Percentiles rank a stretch among this genome's conserved stretches.
Conservation (phyloP, 768 basidiomycete genomes). For the Myochromella boudieri region DNA sequence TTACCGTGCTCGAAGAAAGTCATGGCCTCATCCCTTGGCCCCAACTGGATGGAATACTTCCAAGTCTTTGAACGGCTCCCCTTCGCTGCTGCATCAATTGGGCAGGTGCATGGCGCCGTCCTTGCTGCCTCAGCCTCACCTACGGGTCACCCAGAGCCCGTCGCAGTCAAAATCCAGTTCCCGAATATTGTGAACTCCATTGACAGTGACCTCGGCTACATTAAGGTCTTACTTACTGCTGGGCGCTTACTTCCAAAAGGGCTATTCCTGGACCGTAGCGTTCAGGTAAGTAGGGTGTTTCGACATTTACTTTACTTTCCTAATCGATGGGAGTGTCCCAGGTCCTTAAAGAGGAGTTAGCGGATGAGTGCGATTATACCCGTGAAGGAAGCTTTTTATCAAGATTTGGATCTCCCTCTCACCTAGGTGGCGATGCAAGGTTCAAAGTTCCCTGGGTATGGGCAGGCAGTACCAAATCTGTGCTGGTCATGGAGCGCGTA, state of each 20-base stretch:
- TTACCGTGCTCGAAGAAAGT: conserved; percentile 50
- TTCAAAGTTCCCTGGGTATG: conserved; percentile 89
- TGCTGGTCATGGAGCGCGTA: conserved; percentile 89
- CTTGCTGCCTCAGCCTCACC: conserved; percentile 54
- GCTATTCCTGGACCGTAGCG: conserved; percentile 85
- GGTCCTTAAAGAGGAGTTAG: conserved; percentile 88
- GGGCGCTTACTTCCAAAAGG: conserved; percentile 84
- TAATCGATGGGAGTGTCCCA: conserved; percentile 20
- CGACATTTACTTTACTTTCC: background rate
- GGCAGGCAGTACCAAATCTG: conserved; percentile 75
- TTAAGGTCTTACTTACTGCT: conserved; percentile 78
- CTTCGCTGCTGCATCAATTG: conserved; percentile 95
- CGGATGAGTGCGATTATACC: conserved; percentile 89
- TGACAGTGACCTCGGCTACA: conserved; percentile 81
- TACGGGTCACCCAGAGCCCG: conserved; percentile 52
- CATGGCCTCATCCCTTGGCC: conserved; percentile 69
- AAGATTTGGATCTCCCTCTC: conserved; percentile 51
- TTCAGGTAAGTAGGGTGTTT: conserved; percentile 47
- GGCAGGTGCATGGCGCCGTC: conserved; percentile 85
- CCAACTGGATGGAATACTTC: conserved; percentile 73
- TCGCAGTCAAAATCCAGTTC: conserved; percentile 92
- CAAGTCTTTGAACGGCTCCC: conserved; percentile 78
- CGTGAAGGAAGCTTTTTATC: conserved; percentile 77
- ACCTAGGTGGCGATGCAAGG: conserved; percentile 55
- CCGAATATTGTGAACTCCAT: conserved; percentile 89